Evolutionary conservation across 1,139 yeast species (phyloP).

Genomic region (Pichia sp.): DNA sequence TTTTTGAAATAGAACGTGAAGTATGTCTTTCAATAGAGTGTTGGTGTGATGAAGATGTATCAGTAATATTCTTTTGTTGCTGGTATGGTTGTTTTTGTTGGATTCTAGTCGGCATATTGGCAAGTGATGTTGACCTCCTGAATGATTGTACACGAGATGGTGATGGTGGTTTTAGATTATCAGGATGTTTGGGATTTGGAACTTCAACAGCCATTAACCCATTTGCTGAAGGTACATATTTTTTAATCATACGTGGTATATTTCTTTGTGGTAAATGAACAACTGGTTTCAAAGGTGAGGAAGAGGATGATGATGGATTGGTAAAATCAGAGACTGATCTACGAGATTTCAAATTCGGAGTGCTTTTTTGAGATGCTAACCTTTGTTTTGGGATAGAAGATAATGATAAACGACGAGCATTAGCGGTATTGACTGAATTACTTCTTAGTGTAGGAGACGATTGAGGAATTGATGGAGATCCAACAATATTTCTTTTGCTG

Average conservation of each 20-base stretch:
- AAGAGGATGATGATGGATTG: not conserved
- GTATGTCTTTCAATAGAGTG: not conserved
- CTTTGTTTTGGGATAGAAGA: slow-evolving; percentile 11
- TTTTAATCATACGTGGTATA: slow-evolving; percentile 32
- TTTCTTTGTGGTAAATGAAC: not conserved
- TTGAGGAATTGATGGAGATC: not conserved
- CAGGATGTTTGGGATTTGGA: slow-evolving; percentile 30
- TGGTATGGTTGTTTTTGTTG: not conserved
- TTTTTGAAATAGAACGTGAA: slow-evolving; percentile 8
- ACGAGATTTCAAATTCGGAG: slow-evolving; percentile 12
- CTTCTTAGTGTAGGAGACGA: slow-evolving; percentile 5
- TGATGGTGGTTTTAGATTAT: slow-evolving; percentile 18
- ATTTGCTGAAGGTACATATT: slow-evolving; percentile 42
- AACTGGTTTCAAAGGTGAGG: not conserved
- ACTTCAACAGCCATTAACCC: slow-evolving; percentile 43
- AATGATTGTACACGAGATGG: slow-evolving; percentile 4
- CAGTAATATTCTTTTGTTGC: too few relatives aligned
- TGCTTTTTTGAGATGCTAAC: slow-evolving; percentile 11
- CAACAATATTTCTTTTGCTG: slow-evolving; percentile 1
- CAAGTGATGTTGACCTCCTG: slow-evolving; percentile 10
- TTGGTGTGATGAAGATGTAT: too few relatives aligned
- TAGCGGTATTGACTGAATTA: slow-evolving; percentile 11
- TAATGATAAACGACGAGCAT: slow-evolving; percentile 12
- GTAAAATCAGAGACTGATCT: slow-evolving; percentile 17
- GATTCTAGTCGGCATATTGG: not conserved